phyloP scores from a whole-genome alignment of 106 monocot genomes.

The Platanthera zijinensis region DNA sequence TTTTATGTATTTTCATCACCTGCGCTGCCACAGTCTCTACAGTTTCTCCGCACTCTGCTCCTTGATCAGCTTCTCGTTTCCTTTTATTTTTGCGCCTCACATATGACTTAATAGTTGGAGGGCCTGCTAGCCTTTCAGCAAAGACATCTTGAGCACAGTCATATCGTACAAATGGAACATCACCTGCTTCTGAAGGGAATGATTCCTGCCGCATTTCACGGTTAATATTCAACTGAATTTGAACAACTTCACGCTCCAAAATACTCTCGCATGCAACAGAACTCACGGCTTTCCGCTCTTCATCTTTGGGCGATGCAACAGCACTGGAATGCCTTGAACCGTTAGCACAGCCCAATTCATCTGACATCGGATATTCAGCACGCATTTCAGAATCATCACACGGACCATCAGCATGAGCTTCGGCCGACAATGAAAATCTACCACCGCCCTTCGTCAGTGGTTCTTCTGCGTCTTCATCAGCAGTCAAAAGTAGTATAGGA shows the following conservation, averaged over 20 bases:
- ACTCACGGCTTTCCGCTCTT: background rate
- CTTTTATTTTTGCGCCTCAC: slow-evolving; percentile 42
- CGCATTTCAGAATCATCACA: slow-evolving; percentile 13
- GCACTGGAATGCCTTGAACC: background rate
- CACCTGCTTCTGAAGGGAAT: background rate
- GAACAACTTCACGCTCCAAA: background rate
- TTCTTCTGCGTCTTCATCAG: background rate
- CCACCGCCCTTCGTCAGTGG: background rate
- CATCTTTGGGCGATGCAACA: background rate
- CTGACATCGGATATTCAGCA: slow-evolving; percentile 6
- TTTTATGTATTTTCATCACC: background rate
- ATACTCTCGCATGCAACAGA: background rate
- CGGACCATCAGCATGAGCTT: background rate
- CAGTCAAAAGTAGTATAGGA: background rate
- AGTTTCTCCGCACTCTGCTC: background rate
- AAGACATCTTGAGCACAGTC: background rate
- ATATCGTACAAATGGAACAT: slow-evolving; percentile 1
- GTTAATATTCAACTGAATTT: background rate
- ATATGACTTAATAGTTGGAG: slow-evolving; percentile 25
- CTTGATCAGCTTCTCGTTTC: slow-evolving; percentile 32
- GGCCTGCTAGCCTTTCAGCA: background rate
- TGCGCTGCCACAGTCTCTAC: background rate
- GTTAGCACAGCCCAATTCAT: slow-evolving; percentile 1
- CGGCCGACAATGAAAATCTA: background rate
- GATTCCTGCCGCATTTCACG: slow-evolving; percentile 5